A percentile compares a stretch with the other conserved stretches of the same genome.
These are phyloP conservation scores for Rhypophila decipiens DNA, from an alignment of 495 filamentous ascomycete species.

Conservation along the genomic window DNA sequence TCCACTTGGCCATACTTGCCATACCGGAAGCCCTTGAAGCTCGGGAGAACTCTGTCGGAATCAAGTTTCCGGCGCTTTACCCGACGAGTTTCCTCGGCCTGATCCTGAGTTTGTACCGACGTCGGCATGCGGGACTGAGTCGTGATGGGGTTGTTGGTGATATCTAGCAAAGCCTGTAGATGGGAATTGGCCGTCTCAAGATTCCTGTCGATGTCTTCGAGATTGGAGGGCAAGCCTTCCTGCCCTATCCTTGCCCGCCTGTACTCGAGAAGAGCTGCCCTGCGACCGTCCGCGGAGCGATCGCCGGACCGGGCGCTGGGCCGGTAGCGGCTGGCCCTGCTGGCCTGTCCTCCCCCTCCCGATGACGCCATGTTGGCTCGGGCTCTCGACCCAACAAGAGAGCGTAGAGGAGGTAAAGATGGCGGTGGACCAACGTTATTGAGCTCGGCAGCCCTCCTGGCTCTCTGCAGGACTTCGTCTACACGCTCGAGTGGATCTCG, in stretches of 20 bases:
- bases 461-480: slow-evolving; percentile 13
- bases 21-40: slow-evolving; percentile 60
- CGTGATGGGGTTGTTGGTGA: slow-evolving; percentile 17
- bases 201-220: slow-evolving; percentile 19
- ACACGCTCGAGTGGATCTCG: slow-evolving; percentile 9
- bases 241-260: no score
- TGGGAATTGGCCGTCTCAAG: slow-evolving; percentile 39
- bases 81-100: slow-evolving; percentile 42
- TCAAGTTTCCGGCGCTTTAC: slow-evolving; percentile 73
- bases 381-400: slow-evolving; percentile 25
- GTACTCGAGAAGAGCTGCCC: slow-evolving; percentile 4
- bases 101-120: slow-evolving; percentile 22
- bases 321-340: slow-evolving; percentile 25
- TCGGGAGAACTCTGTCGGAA: slow-evolving; percentile 46
- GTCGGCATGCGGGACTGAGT: slow-evolving; percentile 31
- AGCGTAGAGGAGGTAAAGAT: slow-evolving; percentile 36
- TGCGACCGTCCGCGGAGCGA: slow-evolving; percentile 23
- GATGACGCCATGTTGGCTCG: slow-evolving; percentile 22
- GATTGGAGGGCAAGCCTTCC: slow-evolving; percentile 1
- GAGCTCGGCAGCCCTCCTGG: no score
- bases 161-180: slow-evolving; percentile 43
- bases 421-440: no score
- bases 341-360: slow-evolving; percentile 6
- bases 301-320: slow-evolving; percentile 17
- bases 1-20: slow-evolving; percentile 80